Evolutionary conservation across 805 yeast species (phyloP), one percentile per base, ranked within the genome.

Genomic region (Jamesozyma jinghongensis): DNA sequence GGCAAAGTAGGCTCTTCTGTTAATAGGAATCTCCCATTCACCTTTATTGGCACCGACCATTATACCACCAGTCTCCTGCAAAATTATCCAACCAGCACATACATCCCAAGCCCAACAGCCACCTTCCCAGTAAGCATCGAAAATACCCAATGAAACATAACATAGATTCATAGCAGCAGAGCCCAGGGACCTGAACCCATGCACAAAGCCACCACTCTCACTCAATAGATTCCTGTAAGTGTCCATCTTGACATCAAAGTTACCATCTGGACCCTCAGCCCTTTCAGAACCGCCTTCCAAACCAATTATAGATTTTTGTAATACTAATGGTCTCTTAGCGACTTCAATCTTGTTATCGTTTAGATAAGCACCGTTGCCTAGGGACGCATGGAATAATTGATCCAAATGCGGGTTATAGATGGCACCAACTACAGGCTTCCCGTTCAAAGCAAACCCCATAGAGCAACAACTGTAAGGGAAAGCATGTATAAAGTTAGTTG

Each of bases 21-120:
- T 79, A 16, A 77, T 60, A 3, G 70, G 65, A 16, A 73, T 69
- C 6, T 66, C 59, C 73, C 75, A 70, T 19, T 59, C 61, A 26
- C 69, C 73, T 20, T 67, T 65, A 50, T 71, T 71, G 17, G 78
- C 81, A 38, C 76, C 70, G n/a, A 74, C 78, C 35, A 75, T 56
- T 7, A 53, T 47, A 11, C 81, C 82, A 3, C 84, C 84, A 11
- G 80, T 70, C 47, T 78, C 84, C 34, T 66, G 62, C 7, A 77
- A 51, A 37, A 78, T 73, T 36, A 76, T 68, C 80, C 81, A 77
- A 31, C 81, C 80, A 13, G 82, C 84, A 54, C 81, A 75, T 1
- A 77, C 81, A 53, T 78, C 84, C 83, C 83, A 78, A 19, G 77
- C 73, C 54, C 70, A 75, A 52, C 80, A 75, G n/a, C 81, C 81